phyloP scores from a whole-genome alignment of 2,329 filamentous ascomycete genomes.

The Calonectria naviculata region DNA sequence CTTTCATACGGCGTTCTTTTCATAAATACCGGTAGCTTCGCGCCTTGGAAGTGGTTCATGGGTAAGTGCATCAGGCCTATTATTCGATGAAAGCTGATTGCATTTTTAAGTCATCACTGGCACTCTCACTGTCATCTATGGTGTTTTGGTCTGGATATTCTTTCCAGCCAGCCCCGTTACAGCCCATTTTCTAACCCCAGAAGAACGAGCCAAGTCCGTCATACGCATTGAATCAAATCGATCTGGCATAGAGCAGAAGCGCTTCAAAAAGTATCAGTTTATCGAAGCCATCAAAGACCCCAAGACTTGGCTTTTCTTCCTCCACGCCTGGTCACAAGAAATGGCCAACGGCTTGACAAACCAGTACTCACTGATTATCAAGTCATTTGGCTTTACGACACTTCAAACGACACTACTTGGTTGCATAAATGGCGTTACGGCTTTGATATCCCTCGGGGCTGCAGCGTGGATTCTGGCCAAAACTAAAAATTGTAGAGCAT shows the following conservation, averaged over 20 bases:
- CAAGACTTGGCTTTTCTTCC: conserved; percentile 19
- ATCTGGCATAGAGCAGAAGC: conserved; percentile 9
- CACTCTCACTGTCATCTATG: not conserved
- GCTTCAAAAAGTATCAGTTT: conserved; percentile 19
- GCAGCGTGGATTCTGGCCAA: not conserved
- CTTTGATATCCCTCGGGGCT: not conserved
- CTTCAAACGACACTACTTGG: not conserved
- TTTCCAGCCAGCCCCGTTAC: not conserved
- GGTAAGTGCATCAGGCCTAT: not conserved
- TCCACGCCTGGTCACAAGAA: not conserved
- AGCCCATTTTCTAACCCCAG: not conserved
- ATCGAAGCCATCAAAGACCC: conserved; percentile 18
- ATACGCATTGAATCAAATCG: not conserved
- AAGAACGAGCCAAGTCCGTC: conserved; percentile 7
- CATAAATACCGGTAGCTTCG: not conserved
- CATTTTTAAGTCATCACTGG: not conserved
- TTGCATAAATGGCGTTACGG: not conserved
- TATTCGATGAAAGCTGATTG: not conserved
- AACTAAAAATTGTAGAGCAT: not conserved
- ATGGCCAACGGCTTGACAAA: not conserved
- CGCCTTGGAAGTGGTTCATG: not conserved
- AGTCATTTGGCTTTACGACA: not conserved
- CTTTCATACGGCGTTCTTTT: not conserved
- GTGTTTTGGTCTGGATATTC: not conserved
- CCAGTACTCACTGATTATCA: not conserved